Evolutionary conservation across 306 rosid species (phyloP), one percentile per base, ranked within the genome.

Genomic region (Ziziphus jujuba): DNA sequence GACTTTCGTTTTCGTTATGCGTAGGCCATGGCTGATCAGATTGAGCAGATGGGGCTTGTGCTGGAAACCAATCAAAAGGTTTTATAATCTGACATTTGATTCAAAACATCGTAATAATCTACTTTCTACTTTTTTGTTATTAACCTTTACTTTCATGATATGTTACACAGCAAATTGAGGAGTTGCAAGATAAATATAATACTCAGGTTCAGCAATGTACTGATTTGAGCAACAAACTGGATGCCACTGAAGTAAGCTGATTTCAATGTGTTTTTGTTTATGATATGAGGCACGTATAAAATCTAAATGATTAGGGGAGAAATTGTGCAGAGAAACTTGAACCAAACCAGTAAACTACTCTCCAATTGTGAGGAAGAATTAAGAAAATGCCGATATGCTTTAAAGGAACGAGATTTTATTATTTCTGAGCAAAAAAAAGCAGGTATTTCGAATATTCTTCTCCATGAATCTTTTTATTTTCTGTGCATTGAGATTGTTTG

Each of bases 381-480:
- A 65, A 82, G 57, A 52, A 95, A 78, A 80, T 90, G 99, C 63
- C 88, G 48, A 14, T 90, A 82, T 68, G 70, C 83, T 15, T 54
- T 90, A 66, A 88, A 85, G 75, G 95, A 84, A 65, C 91, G 79
- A 59, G 95, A 87, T 43, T 93, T 84, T 72, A 70, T 90, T 56
- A 90, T 95, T 48, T 90, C 86, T 55, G 95, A 87, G 65, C 97
- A 90, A 77, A 88, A 81, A 75, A 91, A 95, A 93, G 89, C 97
- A 34, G 98, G 98, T 93, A 74, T 59, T 28, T 25, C 15, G 65
- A 47, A 51, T 53, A 5, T 52, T 15, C 19, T 10, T 55, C 21
- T 67, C 63, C 28, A 34, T n/a, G 14, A 51, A 17, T 14, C 44
- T 12, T 43, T 4, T 49, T 20, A 15, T 70, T 58, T 59, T 61